phyloP scores from a whole-genome alignment of 228 moss, liverwort and hornwort genomes.

The Sphagnum magellanicum region DNA sequence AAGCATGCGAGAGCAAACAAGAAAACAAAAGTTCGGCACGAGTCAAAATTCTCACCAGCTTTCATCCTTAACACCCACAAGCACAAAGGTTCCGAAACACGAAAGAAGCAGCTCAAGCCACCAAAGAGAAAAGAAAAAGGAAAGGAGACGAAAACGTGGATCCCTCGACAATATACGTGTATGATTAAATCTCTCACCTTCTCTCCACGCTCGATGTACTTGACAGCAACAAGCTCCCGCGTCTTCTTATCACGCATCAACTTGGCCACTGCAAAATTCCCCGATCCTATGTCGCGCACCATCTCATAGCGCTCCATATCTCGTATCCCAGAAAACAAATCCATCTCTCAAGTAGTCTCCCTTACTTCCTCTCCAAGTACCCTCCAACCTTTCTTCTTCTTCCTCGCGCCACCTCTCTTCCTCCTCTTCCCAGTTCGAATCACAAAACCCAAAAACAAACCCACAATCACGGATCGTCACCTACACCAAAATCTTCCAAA shows the following conservation, averaged over 20 bases:
- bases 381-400: background rate
- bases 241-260: constrained; percentile 94
- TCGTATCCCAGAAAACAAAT: constrained; percentile 38
- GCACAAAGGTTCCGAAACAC: too few species aligned
- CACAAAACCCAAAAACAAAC: too few species aligned
- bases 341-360: constrained; percentile 13
- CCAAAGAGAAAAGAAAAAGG: too few species aligned
- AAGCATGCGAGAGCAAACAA: too few species aligned
- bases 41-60: too few species aligned
- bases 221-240: constrained; percentile 94
- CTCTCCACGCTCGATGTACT: constrained; percentile 99
- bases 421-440: background rate
- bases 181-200: constrained; percentile 37
- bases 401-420: background rate
- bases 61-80: too few species aligned
- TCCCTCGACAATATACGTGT: too few species aligned
- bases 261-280: constrained; percentile 92
- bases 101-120: too few species aligned
- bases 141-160: too few species aligned
- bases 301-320: constrained; percentile 96
- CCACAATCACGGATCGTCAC: too few species aligned
- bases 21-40: too few species aligned
- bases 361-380: background rate
- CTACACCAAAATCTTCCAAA: too few species aligned
- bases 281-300: constrained; percentile 88